Evolutionary conservation across 2,329 filamentous ascomycete genomes (phyloP).

Genomic region (Fusarium cyanostomum): DNA sequence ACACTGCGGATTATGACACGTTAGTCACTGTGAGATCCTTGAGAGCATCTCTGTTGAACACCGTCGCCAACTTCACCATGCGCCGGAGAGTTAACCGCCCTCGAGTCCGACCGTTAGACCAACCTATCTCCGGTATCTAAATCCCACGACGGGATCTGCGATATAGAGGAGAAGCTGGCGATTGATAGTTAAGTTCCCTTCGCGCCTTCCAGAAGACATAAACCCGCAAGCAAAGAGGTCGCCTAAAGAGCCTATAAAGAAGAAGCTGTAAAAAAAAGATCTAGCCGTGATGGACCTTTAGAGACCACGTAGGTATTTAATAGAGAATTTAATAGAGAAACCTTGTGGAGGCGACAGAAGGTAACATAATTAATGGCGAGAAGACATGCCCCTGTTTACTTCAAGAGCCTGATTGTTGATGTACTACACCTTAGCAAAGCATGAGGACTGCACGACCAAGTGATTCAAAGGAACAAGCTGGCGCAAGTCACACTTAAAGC

Average conservation of each 20-base stretch:
- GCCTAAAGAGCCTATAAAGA: conserved; percentile 9
- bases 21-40: too few species aligned
- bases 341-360: too few species aligned
- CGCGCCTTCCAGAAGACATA: too few species aligned
- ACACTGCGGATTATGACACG: neutral
- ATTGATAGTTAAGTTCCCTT: neutral
- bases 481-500: conserved; percentile 8
- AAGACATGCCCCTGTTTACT: too few species aligned
- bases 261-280: neutral
- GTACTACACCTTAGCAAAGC: neutral
- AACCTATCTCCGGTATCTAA: conserved; percentile 16
- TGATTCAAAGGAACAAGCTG: neutral
- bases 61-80: conserved; percentile 3
- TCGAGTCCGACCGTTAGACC: neutral
- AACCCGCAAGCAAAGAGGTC: too few species aligned
- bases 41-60: neutral
- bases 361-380: too few species aligned
- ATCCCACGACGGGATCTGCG: neutral
- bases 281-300: neutral
- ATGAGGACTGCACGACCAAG: neutral
- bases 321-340: too few species aligned
- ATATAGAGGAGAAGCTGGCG: neutral
- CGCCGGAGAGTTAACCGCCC: neutral
- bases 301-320: neutral
- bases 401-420: too few species aligned